Percentiles rank a stretch among this genome's conserved stretches.
phyloP scores from a whole-genome alignment of 352 stramenopile genomes.

The Globisporangium rhizosaccharum region DNA sequence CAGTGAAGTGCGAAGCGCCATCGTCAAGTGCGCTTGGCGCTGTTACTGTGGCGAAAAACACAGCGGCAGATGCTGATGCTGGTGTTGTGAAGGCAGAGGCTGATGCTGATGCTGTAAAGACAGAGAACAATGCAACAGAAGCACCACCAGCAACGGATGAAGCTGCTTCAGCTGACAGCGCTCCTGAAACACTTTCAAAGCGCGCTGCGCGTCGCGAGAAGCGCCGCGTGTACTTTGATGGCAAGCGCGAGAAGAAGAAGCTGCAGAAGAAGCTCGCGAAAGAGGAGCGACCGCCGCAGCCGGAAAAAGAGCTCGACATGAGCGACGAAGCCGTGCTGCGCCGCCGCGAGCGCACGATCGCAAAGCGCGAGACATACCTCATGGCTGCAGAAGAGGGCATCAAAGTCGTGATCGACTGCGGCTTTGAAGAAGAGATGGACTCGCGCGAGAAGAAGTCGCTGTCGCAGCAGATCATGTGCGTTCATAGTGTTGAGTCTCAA shows the following conservation, averaged over 20 bases:
- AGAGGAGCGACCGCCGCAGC: constrained; percentile 25
- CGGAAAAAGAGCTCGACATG: constrained; percentile 65
- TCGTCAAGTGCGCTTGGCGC: too few species aligned
- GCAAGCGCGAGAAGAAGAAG: constrained; percentile 87
- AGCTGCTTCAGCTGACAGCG: constrained; percentile 4
- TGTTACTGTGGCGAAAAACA: too few species aligned
- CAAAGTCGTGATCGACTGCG: constrained; percentile 91
- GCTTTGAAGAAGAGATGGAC: constrained; percentile 92
- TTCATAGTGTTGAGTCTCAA: background rate
- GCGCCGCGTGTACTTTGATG: constrained; percentile 57
- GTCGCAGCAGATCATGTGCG: constrained; percentile 92
- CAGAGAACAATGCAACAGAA: background rate
- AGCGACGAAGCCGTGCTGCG: constrained; percentile 64
- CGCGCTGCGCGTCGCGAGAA: constrained; percentile 54
- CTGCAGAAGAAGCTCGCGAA: constrained; percentile 41
- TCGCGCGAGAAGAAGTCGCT: constrained; percentile 92
- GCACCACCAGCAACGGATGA: background rate
- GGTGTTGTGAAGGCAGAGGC: too few species aligned
- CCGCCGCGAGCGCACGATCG: constrained; percentile 50
- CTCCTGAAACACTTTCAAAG: constrained; percentile 28
- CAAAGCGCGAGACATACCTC: constrained; percentile 69
- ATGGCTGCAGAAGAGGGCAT: constrained; percentile 81
- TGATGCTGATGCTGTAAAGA: too few species aligned
- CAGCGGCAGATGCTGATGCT: too few species aligned
- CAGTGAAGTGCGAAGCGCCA: too few species aligned